Percentiles rank a stretch among this genome's conserved stretches.
Evolutionary conservation across 108 stramenopile genomes (phyloP).

Genomic region (Parietichytrium sp.): DNA sequence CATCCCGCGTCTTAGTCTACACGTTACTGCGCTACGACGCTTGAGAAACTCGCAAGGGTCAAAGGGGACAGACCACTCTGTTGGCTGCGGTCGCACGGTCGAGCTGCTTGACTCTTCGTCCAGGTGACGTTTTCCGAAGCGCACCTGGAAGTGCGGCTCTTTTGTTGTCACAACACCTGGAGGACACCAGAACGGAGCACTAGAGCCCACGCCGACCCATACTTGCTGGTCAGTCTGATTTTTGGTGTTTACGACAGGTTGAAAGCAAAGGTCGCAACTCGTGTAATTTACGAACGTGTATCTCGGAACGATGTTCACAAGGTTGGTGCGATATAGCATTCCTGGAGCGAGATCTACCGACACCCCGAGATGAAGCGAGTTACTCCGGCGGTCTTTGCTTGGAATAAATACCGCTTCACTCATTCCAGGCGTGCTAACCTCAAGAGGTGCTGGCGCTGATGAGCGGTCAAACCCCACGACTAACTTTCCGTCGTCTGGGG

Average conservation of each 20-base stretch:
- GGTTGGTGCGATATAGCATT: slow-evolving; percentile 21
- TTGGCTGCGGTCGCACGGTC: neutral
- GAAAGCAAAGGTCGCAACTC: neutral
- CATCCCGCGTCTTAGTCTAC: neutral
- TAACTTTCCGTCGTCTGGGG: neutral
- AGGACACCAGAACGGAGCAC: neutral
- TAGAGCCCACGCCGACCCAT: neutral
- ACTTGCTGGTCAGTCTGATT: neutral
- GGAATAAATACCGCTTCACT: neutral
- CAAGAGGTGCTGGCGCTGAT: neutral
- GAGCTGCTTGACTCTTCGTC: neutral
- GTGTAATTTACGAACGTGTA: slow-evolving; percentile 18
- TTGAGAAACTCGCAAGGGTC: neutral
- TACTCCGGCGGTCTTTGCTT: too few relatives aligned
- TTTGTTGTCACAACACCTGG: too few relatives aligned
- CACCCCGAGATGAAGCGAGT: neutral
- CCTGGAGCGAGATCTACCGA: slow-evolving; percentile 2
- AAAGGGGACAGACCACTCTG: slow-evolving; percentile 1
- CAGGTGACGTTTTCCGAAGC: neutral
- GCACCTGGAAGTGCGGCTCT: neutral
- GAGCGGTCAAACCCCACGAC: neutral
- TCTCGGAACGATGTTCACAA: neutral
- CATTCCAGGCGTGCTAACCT: neutral
- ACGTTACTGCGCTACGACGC: neutral
- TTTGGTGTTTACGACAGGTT: too few relatives aligned